phyloP scores from a whole-genome alignment of 1,139 yeast species.

The Yamadazyma siamensis region DNA sequence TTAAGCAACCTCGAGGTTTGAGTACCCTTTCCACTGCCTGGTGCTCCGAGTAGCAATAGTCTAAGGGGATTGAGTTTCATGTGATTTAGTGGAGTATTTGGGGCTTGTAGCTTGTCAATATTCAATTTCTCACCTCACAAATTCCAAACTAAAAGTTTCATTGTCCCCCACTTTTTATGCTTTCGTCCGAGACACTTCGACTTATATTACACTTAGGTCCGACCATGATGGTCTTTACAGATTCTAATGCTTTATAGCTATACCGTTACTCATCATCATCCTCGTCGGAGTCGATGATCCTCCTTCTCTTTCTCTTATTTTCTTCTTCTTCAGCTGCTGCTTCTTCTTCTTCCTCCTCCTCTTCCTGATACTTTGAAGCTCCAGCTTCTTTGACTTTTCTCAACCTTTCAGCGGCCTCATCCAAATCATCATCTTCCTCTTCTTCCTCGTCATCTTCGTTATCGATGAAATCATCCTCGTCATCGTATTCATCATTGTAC shows the following conservation, averaged over 20 bases:
- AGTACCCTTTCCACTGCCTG: constrained; percentile 95
- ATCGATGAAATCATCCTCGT: constrained; percentile 43
- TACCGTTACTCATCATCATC: no score
- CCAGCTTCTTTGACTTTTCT: constrained; percentile 58
- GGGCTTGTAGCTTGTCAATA: no score
- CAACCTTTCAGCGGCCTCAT: constrained; percentile 63
- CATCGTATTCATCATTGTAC: constrained; percentile 44
- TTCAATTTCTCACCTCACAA: no score
- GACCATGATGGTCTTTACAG: no score
- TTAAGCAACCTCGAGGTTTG: constrained; percentile 65
- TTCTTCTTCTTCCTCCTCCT: constrained; percentile 33
- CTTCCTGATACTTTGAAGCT: constrained; percentile 43
- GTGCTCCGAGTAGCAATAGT: constrained; percentile 79
- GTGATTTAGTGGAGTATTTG: no score
- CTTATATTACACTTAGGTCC: no score
- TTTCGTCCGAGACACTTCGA: no score
- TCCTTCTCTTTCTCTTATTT: constrained; percentile 32
- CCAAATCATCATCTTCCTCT: constrained; percentile 59
- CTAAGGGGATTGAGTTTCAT: constrained; percentile 47
- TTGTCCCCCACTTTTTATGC: no score
- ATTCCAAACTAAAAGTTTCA: no score
- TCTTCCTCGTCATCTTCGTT: constrained; percentile 49
- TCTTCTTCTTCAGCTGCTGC: constrained; percentile 11
- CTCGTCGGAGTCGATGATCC: constrained; percentile 45
- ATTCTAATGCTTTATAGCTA: no score